Base-by-base conservation (phyloP, 1,284 basidiomycete species). In the Agroathelia rolfsii region DNA sequence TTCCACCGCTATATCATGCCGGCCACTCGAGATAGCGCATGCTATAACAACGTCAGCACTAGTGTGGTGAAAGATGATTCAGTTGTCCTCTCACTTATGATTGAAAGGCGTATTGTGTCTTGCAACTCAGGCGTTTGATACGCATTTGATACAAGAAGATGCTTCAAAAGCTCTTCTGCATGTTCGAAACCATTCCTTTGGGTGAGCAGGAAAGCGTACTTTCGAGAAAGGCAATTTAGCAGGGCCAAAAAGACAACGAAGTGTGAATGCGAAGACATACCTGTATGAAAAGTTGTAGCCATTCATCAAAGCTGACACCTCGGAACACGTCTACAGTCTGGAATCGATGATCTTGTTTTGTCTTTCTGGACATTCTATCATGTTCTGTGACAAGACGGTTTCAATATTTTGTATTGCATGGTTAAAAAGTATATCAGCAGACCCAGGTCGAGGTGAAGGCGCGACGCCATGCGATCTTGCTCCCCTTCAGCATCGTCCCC, bases 151-250 rank as follows among this genome's bases (percentile, higher is more conserved):
- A 74, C 62, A 6, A 80, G 58, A 24, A 92, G 66, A 48, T 94
- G 90, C 8, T 78, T 69, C 2, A 94, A 62, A 1, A 92, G 67
- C 46, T 93, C 87, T 29, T 83, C 72, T 0, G 81, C 88, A 5
- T 72, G 55, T 5, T 80, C 76, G 43, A 75, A 76, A 39, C 76
- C 69, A 4, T 68, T 64, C 39, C 75, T 62, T 50, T 64, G 61
- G 33, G 87, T 84, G 22, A 92, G 61, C 5, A 84, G 63, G 51
- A 94, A 89, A 35, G 79, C 74, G 51, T 95, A 95, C 87, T 96
- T n/a, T n/a, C n/a, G 43, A 14, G 12, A 27, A 22, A 15, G 14
- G 16, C 28, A 17, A 6, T 4, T 24, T 12, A 22, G n/a, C 2
- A 6, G 8, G 9, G 25, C 4, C n/a, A 2, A 2, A 11, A 20